A percentile compares a stretch with the other conserved stretches of the same genome.
Conservation (phyloP, 2,329 filamentous ascomycete genomes). For the Tothia fuscella region DNA sequence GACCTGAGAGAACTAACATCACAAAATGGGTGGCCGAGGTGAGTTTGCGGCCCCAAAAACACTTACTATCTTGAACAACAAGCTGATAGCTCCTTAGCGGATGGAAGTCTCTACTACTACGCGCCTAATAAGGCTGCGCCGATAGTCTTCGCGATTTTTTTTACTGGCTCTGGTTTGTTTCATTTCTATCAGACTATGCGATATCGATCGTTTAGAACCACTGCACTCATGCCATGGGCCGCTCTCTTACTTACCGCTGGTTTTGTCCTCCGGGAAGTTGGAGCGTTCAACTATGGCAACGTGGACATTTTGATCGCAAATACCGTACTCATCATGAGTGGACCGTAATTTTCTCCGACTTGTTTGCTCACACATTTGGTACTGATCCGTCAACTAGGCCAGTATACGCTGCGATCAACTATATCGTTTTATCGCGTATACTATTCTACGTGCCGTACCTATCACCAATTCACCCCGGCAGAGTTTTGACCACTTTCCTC, state of each 20-base stretch:
- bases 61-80: background rate
- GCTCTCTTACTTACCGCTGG: conserved; percentile 43
- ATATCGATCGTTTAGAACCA: conserved; percentile 46
- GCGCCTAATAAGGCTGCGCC: conserved; percentile 44
- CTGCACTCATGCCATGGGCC: conserved; percentile 42
- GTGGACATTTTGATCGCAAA: conserved; percentile 29
- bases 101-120: conserved; percentile 29
- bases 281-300: conserved; percentile 37
- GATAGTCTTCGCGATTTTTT: conserved; percentile 39
- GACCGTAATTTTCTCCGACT: conserved; percentile 21
- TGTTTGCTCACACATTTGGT: background rate
- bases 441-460: conserved; percentile 51
- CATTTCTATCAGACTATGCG: conserved; percentile 47
- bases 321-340: conserved; percentile 28
- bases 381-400: conserved; percentile 26
- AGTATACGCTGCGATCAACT: conserved; percentile 49
- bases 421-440: conserved; percentile 47
- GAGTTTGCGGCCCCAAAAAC: too few relatives aligned
- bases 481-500: conserved; percentile 48
- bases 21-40: too few relatives aligned
- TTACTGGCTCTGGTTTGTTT: conserved; percentile 32
- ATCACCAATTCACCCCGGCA: conserved; percentile 44
- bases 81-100: background rate
- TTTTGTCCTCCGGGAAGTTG: conserved; percentile 42
- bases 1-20: too few relatives aligned